These are phyloP conservation scores for Quercus rubra DNA, from an alignment of 306 rosid genomes.

Conservation along the genomic window DNA sequence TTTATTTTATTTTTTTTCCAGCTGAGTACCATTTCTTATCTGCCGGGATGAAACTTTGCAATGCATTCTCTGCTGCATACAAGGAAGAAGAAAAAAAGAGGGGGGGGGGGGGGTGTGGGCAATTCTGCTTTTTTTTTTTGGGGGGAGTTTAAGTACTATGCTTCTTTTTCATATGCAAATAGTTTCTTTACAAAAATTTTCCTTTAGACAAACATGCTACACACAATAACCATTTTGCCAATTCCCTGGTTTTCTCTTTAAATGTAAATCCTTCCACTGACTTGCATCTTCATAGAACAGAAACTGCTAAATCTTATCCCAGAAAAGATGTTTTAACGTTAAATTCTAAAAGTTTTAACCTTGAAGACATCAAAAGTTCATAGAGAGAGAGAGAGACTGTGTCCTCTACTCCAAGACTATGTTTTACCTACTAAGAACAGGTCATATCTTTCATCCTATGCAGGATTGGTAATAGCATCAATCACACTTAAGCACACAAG, in stretches of 20 bases:
- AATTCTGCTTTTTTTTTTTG: too few relatives aligned
- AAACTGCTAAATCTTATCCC: background rate
- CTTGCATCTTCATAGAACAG: background rate
- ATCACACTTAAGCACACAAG: too few relatives aligned
- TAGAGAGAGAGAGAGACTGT: too few relatives aligned
- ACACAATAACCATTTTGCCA: background rate
- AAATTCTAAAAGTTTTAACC: background rate
- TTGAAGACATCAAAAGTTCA: background rate
- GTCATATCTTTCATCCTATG: too few relatives aligned
- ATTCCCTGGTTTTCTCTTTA: background rate
- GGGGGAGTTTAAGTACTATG: too few relatives aligned
- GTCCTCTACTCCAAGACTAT: too few relatives aligned
- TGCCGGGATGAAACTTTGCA: background rate
- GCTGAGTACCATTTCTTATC: too few relatives aligned
- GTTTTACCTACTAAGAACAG: too few relatives aligned
- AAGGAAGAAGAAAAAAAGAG: too few relatives aligned
- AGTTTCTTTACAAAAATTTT: background rate
- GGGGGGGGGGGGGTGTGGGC: too few relatives aligned
- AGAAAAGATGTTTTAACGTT: background rate
- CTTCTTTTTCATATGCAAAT: too few relatives aligned
- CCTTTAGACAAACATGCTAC: background rate
- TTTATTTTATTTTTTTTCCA: background rate
- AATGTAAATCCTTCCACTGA: background rate
- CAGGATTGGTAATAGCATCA: too few relatives aligned
- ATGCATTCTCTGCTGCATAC: background rate